A percentile compares a stretch with the other conserved stretches of the same genome.
Conservation (phyloP, 306 rosid genomes). For the Abrus precatorius region DNA sequence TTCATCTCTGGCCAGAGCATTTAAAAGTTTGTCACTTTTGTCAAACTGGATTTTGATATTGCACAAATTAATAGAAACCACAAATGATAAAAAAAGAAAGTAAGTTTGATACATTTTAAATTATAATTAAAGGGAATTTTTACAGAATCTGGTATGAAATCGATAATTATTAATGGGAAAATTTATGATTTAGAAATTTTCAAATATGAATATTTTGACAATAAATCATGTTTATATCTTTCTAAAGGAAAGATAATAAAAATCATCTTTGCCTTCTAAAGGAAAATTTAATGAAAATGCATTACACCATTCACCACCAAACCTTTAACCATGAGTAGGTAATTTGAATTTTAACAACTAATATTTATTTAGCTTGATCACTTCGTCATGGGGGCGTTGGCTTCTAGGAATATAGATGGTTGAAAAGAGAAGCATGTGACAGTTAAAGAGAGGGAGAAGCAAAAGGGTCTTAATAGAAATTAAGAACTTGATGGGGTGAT, state of each 20-base stretch:
- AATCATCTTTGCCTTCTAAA: background rate
- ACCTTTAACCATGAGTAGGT: constrained; percentile 12
- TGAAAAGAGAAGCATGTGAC: constrained; percentile 41
- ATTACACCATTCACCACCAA: background rate
- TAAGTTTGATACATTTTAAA: background rate
- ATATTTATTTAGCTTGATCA: constrained; percentile 30
- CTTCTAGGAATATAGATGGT: constrained; percentile 30
- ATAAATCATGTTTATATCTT: background rate
- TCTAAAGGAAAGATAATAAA: no score
- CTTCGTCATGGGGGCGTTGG: constrained; percentile 36
- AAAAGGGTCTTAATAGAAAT: background rate
- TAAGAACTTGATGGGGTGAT: constrained; percentile 2
- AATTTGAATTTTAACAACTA: constrained; percentile 15
- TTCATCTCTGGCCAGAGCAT: background rate
- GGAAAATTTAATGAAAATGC: background rate
- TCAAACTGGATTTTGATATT: background rate
- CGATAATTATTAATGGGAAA: background rate
- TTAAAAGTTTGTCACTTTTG: background rate
- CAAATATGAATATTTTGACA: background rate
- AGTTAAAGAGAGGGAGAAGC: constrained; percentile 36
- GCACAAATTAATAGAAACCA: background rate
- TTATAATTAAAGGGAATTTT: no score
- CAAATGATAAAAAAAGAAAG: background rate
- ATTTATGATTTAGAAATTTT: background rate
- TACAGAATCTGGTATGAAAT: background rate